Percentiles rank a stretch among this genome's conserved stretches.
Evolutionary conservation across 2,329 filamentous ascomycete genomes (phyloP).

Genomic region (Aspergillus chevalieri): DNA sequence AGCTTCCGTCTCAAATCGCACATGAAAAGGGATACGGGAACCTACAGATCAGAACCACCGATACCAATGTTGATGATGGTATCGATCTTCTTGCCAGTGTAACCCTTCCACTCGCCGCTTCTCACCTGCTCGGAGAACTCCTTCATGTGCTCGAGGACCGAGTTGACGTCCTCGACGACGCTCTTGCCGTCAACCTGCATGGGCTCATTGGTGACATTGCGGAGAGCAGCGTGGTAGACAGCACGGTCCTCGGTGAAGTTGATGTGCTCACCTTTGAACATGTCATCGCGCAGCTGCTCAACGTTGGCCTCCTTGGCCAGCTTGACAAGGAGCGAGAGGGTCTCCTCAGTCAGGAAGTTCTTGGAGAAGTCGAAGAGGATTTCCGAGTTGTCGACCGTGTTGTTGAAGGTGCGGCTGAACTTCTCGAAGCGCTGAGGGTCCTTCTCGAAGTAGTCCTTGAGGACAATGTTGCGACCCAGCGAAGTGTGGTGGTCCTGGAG

Average conservation of each 20-base stretch:
- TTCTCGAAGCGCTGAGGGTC: conserved; percentile 85
- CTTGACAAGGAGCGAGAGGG: conserved; percentile 75
- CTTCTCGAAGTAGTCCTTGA: conserved; percentile 87
- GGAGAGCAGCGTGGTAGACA: conserved; percentile 89
- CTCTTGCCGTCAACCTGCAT: conserved; percentile 84
- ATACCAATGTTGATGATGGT: conserved; percentile 98
- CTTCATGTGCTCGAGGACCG: conserved; percentile 94
- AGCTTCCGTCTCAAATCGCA: conserved; percentile 7
- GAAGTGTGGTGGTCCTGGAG: conserved; percentile 85
- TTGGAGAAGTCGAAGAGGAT: conserved; percentile 99
- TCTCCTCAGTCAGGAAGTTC: conserved; percentile 95
- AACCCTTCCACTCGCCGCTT: conserved; percentile 94
- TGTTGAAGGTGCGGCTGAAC: conserved; percentile 79
- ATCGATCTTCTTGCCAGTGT: conserved; percentile 92
- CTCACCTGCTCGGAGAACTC: conserved; percentile 93
- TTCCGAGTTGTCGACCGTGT: conserved; percentile 69
- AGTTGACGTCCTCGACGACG: conserved; percentile 88
- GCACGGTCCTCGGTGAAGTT: conserved; percentile 98
- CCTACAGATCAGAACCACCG: conserved; percentile 94
- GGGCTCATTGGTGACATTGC: conserved; percentile 77
- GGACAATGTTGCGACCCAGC: conserved; percentile 80
- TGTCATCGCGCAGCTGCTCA: conserved; percentile 89
- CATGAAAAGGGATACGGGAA: conserved; percentile 14
- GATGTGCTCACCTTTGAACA: conserved; percentile 98
- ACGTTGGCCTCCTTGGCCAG: conserved; percentile 86